Evolutionary conservation across 148 eudicot species (phyloP), one percentile per base, ranked within the genome.

Genomic region (Rhododendron molle): DNA sequence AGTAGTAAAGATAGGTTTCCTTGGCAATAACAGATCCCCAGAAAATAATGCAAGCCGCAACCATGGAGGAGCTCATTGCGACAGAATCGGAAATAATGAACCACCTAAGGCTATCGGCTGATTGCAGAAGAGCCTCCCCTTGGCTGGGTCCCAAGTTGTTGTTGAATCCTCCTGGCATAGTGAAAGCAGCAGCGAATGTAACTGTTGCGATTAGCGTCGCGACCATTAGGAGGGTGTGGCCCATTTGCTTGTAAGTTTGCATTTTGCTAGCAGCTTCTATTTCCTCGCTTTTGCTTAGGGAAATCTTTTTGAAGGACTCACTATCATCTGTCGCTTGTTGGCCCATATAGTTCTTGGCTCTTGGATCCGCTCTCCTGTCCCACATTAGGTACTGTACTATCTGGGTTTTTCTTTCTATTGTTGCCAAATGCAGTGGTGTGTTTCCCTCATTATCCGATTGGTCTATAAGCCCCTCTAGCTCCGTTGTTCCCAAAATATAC

Each of bases 101-200:
- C 67, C 67, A 30, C 43, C 18, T 52, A 20, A 52, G 44, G 14
- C 1, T 1, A 0, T 7, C 3, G 67, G 0, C 1, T 15, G 83
- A 52, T 30, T 14, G n/a, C n/a, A 49, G 67, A 80, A 30, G 83
- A 40, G 83, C 83, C 16, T 30, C 21, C 83, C 83, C 83, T 52
- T 80, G 83, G 43, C 52, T 0, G 43, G 83, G 46, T 20, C 52
- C 84, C 7, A 4, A 1, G 52, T 43, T 1, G 50, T 62, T 60
- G 54, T 65, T 62, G 36, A 16, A 82, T 46, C 84, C 84, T 15
- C 84, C 74, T 1, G 82, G 86, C 21, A 84, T 84, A 38, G 86
- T 84, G 86, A 84, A 84, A 28, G 86, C 86, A 26, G 86, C 86
- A 16, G 69, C 43, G 43, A 84, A 84, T 34, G 81, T 84, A 18